A percentile compares a stretch with the other conserved stretches of the same genome.
These are phyloP conservation scores for Clarireedia hainanense DNA, from an alignment of 2,329 filamentous ascomycete species.

Conservation along the genomic window DNA sequence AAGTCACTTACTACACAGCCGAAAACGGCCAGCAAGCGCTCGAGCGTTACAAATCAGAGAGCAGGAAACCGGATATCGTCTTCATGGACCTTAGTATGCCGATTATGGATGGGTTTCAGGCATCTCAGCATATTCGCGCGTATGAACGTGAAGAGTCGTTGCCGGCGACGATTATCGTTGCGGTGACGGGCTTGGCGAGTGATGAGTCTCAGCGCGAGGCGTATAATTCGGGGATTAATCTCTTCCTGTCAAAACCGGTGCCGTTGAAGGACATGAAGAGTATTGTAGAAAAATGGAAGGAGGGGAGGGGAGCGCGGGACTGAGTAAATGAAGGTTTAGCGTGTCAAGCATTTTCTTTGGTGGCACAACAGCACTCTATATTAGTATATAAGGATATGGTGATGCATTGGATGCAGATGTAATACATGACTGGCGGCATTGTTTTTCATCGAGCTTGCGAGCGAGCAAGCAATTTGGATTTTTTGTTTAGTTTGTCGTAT, in stretches of 20 bases:
- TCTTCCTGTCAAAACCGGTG: constrained; percentile 45
- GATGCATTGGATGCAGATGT: no score
- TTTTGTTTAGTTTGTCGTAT: no score
- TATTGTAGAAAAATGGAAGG: neutral
- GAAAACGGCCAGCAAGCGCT: constrained; percentile 10
- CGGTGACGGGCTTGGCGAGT: constrained; percentile 42
- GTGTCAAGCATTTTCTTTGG: no score
- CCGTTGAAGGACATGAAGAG: neutral
- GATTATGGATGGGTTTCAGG: constrained; percentile 38
- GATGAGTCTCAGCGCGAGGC: constrained; percentile 39
- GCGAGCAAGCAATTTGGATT: no score
- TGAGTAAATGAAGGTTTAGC: no score
- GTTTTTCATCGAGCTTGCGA: no score
- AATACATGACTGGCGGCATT: no score
- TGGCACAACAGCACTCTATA: no score
- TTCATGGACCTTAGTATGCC: constrained; percentile 49
- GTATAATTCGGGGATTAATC: constrained; percentile 41
- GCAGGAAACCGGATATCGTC: constrained; percentile 29
- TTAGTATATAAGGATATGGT: no score
- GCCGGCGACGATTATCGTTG: constrained; percentile 36
- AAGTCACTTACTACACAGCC: constrained; percentile 24
- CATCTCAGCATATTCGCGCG: constrained; percentile 7
- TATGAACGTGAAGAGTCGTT: constrained; percentile 1
- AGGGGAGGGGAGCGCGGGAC: no score
- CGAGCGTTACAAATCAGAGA: neutral